Evolutionary conservation across 192 early-diverging fungal species (phyloP).

Genomic region (Podila epicladia): DNA sequence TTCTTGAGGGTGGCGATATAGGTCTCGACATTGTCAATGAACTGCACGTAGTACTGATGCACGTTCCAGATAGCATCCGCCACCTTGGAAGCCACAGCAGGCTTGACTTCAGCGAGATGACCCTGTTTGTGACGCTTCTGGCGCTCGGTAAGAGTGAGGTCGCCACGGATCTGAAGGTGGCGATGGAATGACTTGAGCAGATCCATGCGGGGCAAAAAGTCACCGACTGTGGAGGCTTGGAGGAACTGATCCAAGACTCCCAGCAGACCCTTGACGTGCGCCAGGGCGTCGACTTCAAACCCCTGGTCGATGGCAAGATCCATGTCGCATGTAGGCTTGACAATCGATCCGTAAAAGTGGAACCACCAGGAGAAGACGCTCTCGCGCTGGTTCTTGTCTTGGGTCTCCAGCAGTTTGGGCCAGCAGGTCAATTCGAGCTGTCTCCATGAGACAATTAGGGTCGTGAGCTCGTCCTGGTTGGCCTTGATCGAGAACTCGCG

Average conservation of each 20-base stretch:
- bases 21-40: conserved; percentile 62
- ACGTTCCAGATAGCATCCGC: conserved; percentile 76
- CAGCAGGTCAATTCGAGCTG: conserved; percentile 91
- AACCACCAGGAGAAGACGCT: conserved; percentile 90
- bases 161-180: conserved; percentile 59
- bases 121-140: conserved; percentile 39
- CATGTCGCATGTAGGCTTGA: conserved; percentile 54
- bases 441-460: conserved; percentile 89
- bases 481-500: conserved; percentile 79
- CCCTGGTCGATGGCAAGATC: conserved; percentile 47
- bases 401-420: conserved; percentile 84
- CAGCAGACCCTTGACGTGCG: conserved; percentile 61
- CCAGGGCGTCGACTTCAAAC: conserved; percentile 28
- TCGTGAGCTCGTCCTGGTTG: conserved; percentile 73
- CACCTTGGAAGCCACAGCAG: conserved; percentile 41
- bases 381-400: conserved; percentile 76
- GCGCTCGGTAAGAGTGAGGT: conserved; percentile 31
- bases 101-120: conserved; percentile 25
- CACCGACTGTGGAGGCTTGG: conserved; percentile 78
- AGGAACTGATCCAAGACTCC: conserved; percentile 85
- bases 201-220: conserved; percentile 80
- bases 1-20: conserved; percentile 68
- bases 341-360: conserved; percentile 75
- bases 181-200: conserved; percentile 72
- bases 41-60: conserved; percentile 85